These are phyloP conservation scores for Neohortaea acidophila DNA, from an alignment of 495 filamentous ascomycete genomes.

Conservation along the genomic window DNA sequence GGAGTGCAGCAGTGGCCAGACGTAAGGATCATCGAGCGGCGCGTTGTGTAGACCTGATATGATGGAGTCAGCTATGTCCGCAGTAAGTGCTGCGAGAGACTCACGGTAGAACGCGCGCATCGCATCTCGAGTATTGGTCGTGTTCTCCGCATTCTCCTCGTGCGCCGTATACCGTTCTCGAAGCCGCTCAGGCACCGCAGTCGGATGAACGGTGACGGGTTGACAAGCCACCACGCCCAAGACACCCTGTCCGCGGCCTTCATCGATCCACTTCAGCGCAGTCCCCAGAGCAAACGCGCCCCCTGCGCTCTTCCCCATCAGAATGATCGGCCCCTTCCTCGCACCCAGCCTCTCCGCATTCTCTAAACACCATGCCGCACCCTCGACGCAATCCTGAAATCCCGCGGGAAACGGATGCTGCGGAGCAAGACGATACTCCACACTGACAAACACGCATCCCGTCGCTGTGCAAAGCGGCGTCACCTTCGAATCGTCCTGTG, in stretches of 20 bases:
- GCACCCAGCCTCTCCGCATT: constrained; percentile 32
- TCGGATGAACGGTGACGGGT: neutral
- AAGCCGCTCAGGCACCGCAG: constrained; percentile 1
- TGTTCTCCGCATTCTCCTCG: constrained; percentile 2
- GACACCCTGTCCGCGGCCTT: neutral
- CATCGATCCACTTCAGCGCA: neutral
- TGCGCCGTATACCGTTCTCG: neutral
- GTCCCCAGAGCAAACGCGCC: neutral
- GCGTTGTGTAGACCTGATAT: neutral
- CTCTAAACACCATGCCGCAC: constrained; percentile 22
- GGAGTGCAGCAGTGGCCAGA: neutral
- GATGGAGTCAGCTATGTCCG: neutral
- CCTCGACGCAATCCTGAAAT: constrained; percentile 29
- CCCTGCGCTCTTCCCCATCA: constrained; percentile 1
- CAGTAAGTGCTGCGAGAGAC: no score
- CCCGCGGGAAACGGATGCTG: constrained; percentile 28
- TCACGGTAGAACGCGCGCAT: constrained; percentile 1
- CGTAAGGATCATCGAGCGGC: neutral
- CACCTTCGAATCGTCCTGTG: constrained; percentile 26
- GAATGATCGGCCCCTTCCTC: constrained; percentile 42
- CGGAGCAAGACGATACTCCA: constrained; percentile 27
- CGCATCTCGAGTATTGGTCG: neutral
- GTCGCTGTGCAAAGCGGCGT: constrained; percentile 19
- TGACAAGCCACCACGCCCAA: neutral
- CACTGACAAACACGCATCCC: constrained; percentile 25